These are phyloP conservation scores for Elongisporangium undulatum DNA, from an alignment of 352 stramenopile genomes.

Conservation along the genomic window DNA sequence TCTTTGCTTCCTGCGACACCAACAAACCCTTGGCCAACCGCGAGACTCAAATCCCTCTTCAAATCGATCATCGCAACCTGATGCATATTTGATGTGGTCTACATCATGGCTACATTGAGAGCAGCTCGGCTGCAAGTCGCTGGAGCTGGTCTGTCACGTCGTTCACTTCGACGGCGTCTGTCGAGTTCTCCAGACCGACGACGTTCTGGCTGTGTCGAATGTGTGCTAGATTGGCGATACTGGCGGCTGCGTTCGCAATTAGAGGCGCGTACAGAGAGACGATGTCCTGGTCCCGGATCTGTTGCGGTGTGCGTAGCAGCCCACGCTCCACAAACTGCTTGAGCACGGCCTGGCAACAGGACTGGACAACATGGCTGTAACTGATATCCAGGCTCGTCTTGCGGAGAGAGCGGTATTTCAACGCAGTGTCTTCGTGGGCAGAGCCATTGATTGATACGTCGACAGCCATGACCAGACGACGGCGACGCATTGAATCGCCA, in stretches of 20 bases:
- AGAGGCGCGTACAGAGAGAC: slow-evolving; percentile 44
- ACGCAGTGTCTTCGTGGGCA: slow-evolving; percentile 1
- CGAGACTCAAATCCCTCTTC: slow-evolving; percentile 1
- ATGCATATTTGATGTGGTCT: background rate
- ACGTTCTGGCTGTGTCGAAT: background rate
- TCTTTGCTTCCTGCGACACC: slow-evolving; percentile 9
- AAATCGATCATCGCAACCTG: background rate
- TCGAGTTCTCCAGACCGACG: background rate
- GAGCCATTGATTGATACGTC: slow-evolving; percentile 32
- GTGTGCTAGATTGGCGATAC: slow-evolving; percentile 16
- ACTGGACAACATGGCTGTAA: slow-evolving; percentile 30
- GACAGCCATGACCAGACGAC: slow-evolving; percentile 44
- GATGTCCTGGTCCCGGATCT: slow-evolving; percentile 50
- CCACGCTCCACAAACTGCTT: slow-evolving; percentile 42
- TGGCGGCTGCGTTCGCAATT: slow-evolving; percentile 41
- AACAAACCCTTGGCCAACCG: background rate
- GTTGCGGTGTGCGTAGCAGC: slow-evolving; percentile 38
- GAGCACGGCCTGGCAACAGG: slow-evolving; percentile 35
- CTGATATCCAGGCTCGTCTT: slow-evolving; percentile 51
- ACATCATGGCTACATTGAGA: background rate
- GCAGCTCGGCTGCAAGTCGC: background rate
- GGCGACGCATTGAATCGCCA: background rate
- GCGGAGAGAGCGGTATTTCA: slow-evolving; percentile 52
- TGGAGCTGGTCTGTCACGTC: slow-evolving; percentile 11
- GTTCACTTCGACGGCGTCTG: slow-evolving; percentile 9